Conservation (phyloP, 768 basidiomycete species). For the Lyophyllum semitale region DNA sequence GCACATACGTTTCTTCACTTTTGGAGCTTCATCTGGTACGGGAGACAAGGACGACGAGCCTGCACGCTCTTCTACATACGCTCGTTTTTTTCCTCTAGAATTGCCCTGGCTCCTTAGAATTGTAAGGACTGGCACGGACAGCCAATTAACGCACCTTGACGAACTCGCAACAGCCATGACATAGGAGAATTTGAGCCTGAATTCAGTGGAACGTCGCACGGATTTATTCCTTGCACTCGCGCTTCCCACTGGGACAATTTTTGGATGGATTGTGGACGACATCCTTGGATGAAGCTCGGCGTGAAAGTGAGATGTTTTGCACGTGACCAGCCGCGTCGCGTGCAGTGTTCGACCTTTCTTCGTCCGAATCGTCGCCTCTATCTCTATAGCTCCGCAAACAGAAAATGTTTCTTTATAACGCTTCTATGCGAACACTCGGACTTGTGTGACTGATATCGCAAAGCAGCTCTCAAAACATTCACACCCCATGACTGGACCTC, state of each 20-base stretch:
- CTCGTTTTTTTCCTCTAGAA: constrained; percentile 53
- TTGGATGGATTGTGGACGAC: constrained; percentile 34
- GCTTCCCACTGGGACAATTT: constrained; percentile 8
- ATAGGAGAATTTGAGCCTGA: not conserved
- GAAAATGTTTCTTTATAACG: too few relatives aligned
- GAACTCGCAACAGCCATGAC: constrained; percentile 20
- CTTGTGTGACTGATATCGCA: not conserved
- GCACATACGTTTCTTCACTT: constrained; percentile 51
- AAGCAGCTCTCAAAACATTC: not conserved
- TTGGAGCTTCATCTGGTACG: constrained; percentile 31
- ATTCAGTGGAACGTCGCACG: constrained; percentile 2
- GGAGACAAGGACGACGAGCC: constrained; percentile 38
- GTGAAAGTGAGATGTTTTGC: not conserved
- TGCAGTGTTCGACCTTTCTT: too few relatives aligned
- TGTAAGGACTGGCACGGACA: not conserved
- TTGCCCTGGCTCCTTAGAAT: constrained; percentile 12
- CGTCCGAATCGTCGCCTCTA: not conserved
- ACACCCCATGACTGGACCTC: not conserved
- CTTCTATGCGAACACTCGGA: not conserved
- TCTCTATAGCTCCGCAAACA: not conserved
- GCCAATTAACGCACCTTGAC: constrained; percentile 32
- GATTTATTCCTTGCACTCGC: constrained; percentile 13
- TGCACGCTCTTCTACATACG: constrained; percentile 29
- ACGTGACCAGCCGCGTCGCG: constrained; percentile 22
- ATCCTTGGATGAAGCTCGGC: constrained; percentile 26